phyloP scores from a whole-genome alignment of 768 basidiomycete species.

The Termitomyces sp. region DNA sequence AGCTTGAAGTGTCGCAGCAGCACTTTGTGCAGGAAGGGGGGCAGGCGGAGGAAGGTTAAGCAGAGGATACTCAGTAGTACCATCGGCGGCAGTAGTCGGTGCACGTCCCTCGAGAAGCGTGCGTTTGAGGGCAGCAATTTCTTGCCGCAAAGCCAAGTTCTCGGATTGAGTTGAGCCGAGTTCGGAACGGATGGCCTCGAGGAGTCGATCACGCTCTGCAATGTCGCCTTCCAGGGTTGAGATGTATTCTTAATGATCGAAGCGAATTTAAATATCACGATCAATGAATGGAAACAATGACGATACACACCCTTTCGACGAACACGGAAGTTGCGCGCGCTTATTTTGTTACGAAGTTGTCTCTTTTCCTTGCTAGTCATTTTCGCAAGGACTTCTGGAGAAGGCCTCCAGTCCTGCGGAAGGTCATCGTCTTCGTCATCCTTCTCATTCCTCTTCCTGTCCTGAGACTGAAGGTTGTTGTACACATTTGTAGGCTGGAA shows the following conservation, averaged over 20 bases:
- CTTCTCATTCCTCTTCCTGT: conserved; percentile 15
- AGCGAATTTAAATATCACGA: conserved; percentile 4
- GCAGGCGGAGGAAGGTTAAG: conserved; percentile 46
- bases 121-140: conserved; percentile 69
- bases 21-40: conserved; percentile 36
- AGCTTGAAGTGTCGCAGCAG: conserved; percentile 25
- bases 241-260: conserved; percentile 70
- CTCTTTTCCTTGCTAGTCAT: conserved; percentile 95
- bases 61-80: conserved; percentile 18
- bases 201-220: conserved; percentile 84
- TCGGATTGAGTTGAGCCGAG: conserved; percentile 75
- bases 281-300: conserved; percentile 9
- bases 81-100: conserved; percentile 18
- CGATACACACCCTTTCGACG: conserved; percentile 71
- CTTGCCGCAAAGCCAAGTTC: conserved; percentile 77
- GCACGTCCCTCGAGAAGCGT: conserved; percentile 65
- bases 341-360: conserved; percentile 95
- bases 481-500: conserved; percentile 15
- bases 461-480: neutral
- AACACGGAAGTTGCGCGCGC: conserved; percentile 92
- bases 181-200: conserved; percentile 82
- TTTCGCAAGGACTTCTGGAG: conserved; percentile 91
- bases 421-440: conserved; percentile 47
- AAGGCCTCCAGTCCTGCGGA: conserved; percentile 78
- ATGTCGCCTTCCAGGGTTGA: conserved; percentile 91